Evolutionary conservation across 2,329 filamentous ascomycete genomes (phyloP), one percentile per base, ranked within the genome.

Genomic region (Verticillium alfalfae): DNA sequence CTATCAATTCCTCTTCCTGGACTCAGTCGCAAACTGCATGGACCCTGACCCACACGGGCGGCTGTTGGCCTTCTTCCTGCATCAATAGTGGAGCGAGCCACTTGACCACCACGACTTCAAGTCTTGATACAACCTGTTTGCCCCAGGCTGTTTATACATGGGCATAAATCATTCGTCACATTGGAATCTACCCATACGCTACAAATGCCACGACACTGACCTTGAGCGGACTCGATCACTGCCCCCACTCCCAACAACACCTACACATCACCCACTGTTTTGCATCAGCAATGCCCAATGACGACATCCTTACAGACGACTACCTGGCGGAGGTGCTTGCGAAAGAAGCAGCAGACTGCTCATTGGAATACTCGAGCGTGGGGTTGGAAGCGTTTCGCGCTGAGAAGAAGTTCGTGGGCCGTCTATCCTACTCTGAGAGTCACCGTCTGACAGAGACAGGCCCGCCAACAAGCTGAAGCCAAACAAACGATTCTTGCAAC

Each of bases 401-500:
- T 39, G 69, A 78, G 66, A 81, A 80, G 67, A 82, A 83, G 81
- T 83, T 45, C 34, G 56, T 16, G 34, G 22, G 22, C 31, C 22
- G 2, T 26, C 18, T 31, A 31, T 31, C 22, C 22, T 31, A 9
- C 18, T 26, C 38, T 36, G 39, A 15, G 34, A 22, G n/a, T 22
- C 16, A 16, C 52, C 60, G 34, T 49, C 62, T 64, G 62, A 64
- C 61, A 58, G 31, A n/a, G 55, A 54, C 74, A 92, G 86, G 70
- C 85, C 88, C 62, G 76, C 84, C 56, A 84, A 84, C 67, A 85
- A 88, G 65, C 92, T 91, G 1, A 97, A 94, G 72, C 93, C 94
- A 3, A 98, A 99, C 70, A 97, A 91, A 0, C 85, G 90, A 38
- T 98, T 98, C 72, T 78, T 99, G 52, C 88, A 88, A 62, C 90